Percentiles rank a stretch among this genome's conserved stretches.
These are phyloP conservation scores for Sarocladium strictum DNA, from an alignment of 2,329 filamentous ascomycete species.

Conservation along the genomic window DNA sequence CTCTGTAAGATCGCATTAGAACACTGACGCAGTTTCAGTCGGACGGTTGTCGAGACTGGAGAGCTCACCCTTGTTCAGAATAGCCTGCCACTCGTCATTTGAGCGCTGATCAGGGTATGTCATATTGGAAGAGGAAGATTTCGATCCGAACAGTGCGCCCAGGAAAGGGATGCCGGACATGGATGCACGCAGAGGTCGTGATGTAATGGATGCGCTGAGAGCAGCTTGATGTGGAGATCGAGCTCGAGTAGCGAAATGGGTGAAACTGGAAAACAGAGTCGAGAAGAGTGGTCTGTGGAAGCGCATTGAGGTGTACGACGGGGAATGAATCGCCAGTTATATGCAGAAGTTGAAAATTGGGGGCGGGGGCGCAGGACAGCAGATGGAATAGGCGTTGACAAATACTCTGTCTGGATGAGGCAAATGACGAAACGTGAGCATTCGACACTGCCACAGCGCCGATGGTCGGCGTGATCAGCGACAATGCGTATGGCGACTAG, in stretches of 20 bases:
- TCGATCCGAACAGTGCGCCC: slow-evolving; percentile 66
- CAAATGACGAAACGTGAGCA: slow-evolving; percentile 5
- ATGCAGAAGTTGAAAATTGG: too few species aligned
- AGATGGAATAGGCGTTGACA: slow-evolving; percentile 1
- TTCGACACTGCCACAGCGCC: too few species aligned
- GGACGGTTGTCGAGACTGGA: neutral
- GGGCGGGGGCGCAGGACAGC: too few species aligned
- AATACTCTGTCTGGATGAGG: neutral
- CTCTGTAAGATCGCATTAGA: slow-evolving; percentile 45
- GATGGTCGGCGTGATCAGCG: neutral
- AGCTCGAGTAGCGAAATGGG: slow-evolving; percentile 11
- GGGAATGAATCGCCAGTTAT: too few species aligned
- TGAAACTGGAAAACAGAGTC: slow-evolving; percentile 3
- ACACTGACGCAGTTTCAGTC: neutral
- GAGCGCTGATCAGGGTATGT: slow-evolving; percentile 75
- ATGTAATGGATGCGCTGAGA: slow-evolving; percentile 19
- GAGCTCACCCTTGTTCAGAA: slow-evolving; percentile 55
- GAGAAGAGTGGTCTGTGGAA: slow-evolving; percentile 8
- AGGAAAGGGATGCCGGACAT: slow-evolving; percentile 79
- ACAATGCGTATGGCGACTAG: neutral
- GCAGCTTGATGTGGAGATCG: slow-evolving; percentile 15
- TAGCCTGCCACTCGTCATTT: slow-evolving; percentile 82
- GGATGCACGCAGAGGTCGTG: slow-evolving; percentile 32
- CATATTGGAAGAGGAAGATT: slow-evolving; percentile 50
- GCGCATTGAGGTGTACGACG: slow-evolving; percentile 5